phyloP scores from a whole-genome alignment of 2,329 filamentous ascomycete genomes.

The Hymenoscyphus occultus region DNA sequence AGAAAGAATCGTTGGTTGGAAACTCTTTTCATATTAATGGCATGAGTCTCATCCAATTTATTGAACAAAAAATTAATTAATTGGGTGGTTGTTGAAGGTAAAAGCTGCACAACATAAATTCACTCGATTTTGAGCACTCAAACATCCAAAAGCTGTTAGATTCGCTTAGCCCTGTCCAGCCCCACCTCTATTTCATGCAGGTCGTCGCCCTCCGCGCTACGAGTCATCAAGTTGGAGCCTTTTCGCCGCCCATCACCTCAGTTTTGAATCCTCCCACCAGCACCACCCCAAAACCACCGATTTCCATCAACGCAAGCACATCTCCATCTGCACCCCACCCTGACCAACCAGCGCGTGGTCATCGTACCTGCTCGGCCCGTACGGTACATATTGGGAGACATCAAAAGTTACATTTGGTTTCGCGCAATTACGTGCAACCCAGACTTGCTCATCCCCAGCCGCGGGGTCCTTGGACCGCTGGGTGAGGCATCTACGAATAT shows the following conservation, averaged over 20 bases:
- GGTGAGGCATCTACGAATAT: not conserved
- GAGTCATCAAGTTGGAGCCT: slow-evolving; percentile 5
- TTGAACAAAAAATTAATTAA: no score
- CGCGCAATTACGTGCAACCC: not conserved
- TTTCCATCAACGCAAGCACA: not conserved
- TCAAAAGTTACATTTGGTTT: not conserved
- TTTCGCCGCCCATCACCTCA: not conserved
- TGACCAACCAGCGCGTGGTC: not conserved
- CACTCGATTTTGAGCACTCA: slow-evolving; percentile 1
- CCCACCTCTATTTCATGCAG: slow-evolving; percentile 1
- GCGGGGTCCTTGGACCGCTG: not conserved
- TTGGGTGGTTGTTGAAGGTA: no score
- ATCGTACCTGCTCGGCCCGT: slow-evolving; percentile 1
- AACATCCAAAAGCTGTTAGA: not conserved
- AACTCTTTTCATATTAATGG: no score
- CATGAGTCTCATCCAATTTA: no score
- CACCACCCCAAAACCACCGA: not conserved
- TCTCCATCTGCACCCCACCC: slow-evolving; percentile 3
- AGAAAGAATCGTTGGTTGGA: not conserved
- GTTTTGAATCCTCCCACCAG: not conserved
- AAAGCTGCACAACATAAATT: not conserved
- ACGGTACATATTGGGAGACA: not conserved
- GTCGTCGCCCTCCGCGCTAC: not conserved
- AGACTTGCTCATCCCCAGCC: not conserved
- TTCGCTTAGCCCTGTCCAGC: not conserved